phyloP scores from a whole-genome alignment of 2,329 filamentous ascomycete species.

The Sclerotinia sclerotiorum region DNA sequence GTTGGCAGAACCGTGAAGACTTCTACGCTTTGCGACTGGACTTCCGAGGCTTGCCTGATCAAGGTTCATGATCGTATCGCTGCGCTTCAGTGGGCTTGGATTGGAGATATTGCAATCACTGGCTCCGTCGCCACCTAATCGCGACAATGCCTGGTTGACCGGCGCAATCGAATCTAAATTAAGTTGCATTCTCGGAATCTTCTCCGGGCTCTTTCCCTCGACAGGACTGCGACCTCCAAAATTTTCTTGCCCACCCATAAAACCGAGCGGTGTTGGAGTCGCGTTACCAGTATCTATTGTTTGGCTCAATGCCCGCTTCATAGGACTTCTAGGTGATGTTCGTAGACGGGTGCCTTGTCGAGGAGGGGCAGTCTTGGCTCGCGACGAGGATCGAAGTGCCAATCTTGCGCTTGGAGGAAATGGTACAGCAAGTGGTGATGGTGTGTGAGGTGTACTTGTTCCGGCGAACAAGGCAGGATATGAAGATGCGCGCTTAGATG shows the following conservation, averaged over 20 bases:
- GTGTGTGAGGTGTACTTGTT: conserved; percentile 43
- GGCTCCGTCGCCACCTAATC: conserved; percentile 50
- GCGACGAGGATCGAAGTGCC: conserved; percentile 61
- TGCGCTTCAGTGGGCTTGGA: conserved; percentile 86
- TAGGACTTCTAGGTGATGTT: conserved; percentile 76
- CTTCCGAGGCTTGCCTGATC: conserved; percentile 77
- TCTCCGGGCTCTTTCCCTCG: conserved; percentile 52
- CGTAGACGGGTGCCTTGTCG: conserved; percentile 60
- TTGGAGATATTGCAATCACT: conserved; percentile 50
- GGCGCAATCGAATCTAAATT: conserved; percentile 54
- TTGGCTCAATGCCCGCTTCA: conserved; percentile 70
- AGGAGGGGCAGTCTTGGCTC: conserved; percentile 56
- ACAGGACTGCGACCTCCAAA: conserved; percentile 44
- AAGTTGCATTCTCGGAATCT: conserved; percentile 48
- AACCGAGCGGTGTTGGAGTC: conserved; percentile 43
- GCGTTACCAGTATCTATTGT: conserved; percentile 70
- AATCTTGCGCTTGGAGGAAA: conserved; percentile 67
- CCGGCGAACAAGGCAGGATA: conserved; percentile 48
- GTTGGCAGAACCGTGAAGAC: conserved; percentile 72
- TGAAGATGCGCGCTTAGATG: conserved; percentile 48
- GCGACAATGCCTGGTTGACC: conserved; percentile 52
- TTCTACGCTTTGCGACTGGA: conserved; percentile 87
- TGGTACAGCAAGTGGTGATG: conserved; percentile 60
- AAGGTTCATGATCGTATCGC: conserved; percentile 84
- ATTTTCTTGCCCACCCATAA: conserved; percentile 46